Conservation (phyloP, 1,284 basidiomycete species). For the Cystobasidium sp. region DNA sequence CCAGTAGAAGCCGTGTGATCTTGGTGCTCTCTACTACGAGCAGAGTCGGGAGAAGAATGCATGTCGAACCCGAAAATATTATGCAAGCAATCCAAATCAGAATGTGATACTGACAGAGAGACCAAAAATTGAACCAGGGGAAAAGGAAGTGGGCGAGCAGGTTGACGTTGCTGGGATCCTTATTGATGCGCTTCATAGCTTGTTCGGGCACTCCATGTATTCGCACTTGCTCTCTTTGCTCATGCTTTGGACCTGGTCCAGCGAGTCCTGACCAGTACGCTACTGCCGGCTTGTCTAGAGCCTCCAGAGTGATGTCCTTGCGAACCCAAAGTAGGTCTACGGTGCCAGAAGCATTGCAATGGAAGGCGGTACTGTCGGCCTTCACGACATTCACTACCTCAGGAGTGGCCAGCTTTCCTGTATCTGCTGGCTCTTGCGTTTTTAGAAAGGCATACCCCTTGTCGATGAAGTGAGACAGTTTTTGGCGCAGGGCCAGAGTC, state of each 20-base stretch:
- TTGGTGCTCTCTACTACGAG: constrained; percentile 13
- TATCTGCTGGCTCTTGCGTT: not conserved
- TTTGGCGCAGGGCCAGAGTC: not conserved
- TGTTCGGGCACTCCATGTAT: not conserved
- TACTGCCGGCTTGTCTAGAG: not conserved
- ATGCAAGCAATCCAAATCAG: constrained; percentile 1
- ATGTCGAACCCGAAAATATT: not conserved
- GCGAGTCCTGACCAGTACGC: not conserved
- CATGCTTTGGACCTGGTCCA: not conserved
- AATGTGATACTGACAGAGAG: not conserved
- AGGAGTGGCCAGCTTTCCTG: not conserved
- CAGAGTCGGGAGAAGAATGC: not conserved
- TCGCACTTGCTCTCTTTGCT: not conserved
- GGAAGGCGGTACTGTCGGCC: not conserved
- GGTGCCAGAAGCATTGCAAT: not conserved
- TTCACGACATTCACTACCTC: not conserved
- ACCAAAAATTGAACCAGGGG: constrained; percentile 2
- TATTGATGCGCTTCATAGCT: not conserved
- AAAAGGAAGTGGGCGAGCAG: not conserved
- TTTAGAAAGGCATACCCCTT: not conserved
- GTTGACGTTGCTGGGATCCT: not conserved
- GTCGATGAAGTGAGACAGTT: not conserved
- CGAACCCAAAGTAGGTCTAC: not conserved
- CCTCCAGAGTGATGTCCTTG: not conserved
- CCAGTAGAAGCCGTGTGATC: not conserved